Evolutionary conservation across 2,329 filamentous ascomycete species (phyloP).

Genomic region (Bipolaris gigantea): DNA sequence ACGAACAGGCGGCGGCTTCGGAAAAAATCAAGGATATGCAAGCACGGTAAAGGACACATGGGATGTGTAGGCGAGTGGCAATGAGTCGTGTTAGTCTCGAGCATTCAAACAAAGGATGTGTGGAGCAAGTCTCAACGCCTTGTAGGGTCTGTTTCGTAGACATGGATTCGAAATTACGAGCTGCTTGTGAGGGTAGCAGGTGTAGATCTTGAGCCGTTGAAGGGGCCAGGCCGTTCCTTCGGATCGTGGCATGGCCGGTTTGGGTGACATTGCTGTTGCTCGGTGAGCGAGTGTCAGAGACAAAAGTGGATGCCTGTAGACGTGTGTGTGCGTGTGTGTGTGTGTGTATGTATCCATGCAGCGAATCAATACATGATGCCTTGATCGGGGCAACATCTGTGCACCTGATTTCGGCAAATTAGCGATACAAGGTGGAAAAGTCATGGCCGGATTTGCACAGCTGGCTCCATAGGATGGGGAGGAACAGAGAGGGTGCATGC

Average conservation of each 20-base stretch:
- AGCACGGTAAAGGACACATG: conserved; percentile 10
- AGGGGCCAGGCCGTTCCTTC: conserved; percentile 8
- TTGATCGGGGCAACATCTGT: conserved; percentile 10
- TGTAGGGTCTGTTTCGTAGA: conserved; percentile 6
- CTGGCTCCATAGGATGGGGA: conserved; percentile 9
- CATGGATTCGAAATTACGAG: conserved; percentile 10
- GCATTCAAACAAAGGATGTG: conserved; percentile 3
- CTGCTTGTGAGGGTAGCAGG: neutral
- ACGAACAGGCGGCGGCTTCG: conserved; percentile 10
- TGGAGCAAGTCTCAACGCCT: conserved; percentile 13
- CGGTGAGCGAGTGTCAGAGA: neutral
- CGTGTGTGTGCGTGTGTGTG: neutral
- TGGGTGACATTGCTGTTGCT: neutral
- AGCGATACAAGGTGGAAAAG: conserved; percentile 3
- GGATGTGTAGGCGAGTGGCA: conserved; percentile 2
- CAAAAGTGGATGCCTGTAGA: neutral
- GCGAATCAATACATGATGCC: conserved; percentile 7
- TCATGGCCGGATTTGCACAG: conserved; percentile 16
- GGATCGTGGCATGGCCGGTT: conserved; percentile 4
- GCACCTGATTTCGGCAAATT: conserved; percentile 10
- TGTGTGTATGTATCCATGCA: conserved; percentile 4
- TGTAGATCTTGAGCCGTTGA: conserved; percentile 12
- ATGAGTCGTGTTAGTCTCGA: conserved; percentile 9
- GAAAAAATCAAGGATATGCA: conserved; percentile 16
- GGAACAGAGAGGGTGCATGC: conserved; percentile 4